phyloP scores from a whole-genome alignment of 768 basidiomycete species.

The Lactarius indigo region DNA sequence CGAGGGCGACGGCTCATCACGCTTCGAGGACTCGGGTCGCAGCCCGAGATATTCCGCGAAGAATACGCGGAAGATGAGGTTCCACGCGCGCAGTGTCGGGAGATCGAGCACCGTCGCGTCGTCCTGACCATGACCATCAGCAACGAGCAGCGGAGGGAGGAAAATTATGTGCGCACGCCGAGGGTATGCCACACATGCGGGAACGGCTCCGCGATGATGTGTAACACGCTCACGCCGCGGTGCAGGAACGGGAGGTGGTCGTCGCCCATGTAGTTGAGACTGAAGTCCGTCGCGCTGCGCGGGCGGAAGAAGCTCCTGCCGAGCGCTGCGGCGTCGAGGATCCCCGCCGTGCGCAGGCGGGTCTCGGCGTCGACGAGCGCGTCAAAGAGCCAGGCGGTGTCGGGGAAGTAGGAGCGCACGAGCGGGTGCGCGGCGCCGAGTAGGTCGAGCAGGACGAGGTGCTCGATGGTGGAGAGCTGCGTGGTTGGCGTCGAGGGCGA shows the following conservation, averaged over 20 bases:
- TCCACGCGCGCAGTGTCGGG: conserved; percentile 87
- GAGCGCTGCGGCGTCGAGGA: conserved; percentile 41
- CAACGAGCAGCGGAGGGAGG: conserved; percentile 13
- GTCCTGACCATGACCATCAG: conserved; percentile 50
- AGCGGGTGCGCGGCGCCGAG: conserved; percentile 73
- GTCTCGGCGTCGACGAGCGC: conserved; percentile 67
- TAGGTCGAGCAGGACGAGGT: conserved; percentile 89
- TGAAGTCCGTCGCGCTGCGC: conserved; percentile 39
- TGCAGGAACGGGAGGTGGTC: conserved; percentile 91
- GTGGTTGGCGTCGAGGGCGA: conserved; percentile 44
- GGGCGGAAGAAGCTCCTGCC: conserved; percentile 64
- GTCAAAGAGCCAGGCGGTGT: conserved; percentile 94
- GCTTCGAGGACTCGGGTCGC: conserved; percentile 38
- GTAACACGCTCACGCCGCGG: conserved; percentile 81
- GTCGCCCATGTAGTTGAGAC: conserved; percentile 71
- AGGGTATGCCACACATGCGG: conserved; percentile 87
- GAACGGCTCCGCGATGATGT: conserved; percentile 87
- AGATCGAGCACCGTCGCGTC: conserved; percentile 83
- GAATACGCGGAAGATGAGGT: conserved; percentile 81
- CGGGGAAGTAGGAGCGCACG: conserved; percentile 77
- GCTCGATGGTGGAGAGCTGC: conserved; percentile 77
- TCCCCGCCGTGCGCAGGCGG: conserved; percentile 64
- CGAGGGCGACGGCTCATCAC: conserved; percentile 10
- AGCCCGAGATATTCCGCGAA: conserved; percentile 85
- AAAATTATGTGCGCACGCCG: conserved; percentile 42